phyloP scores from a whole-genome alignment of 139 green algal genomes.

The Tetradesmus obliquus region DNA sequence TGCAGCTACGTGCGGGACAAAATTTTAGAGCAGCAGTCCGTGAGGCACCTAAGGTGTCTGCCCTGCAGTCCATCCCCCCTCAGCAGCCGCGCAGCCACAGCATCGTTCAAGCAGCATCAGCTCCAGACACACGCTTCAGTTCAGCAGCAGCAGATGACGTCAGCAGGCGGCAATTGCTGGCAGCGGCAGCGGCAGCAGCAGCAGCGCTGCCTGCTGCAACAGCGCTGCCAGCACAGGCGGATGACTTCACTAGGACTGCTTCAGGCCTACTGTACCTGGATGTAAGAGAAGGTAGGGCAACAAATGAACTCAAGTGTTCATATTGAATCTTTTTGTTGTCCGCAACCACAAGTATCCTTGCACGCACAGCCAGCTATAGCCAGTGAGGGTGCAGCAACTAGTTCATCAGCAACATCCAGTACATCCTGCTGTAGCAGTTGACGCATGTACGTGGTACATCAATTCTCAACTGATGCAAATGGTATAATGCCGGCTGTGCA shows the following conservation, averaged over 20 bases:
- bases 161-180: not conserved
- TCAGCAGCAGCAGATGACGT: not conserved
- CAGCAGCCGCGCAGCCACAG: not conserved
- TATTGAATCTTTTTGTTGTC: too few species aligned
- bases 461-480: too few species aligned
- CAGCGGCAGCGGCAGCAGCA: not conserved
- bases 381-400: too few species aligned
- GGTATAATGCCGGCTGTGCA: too few species aligned
- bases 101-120: not conserved
- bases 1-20: not conserved
- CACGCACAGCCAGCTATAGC: too few species aligned
- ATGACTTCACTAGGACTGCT: slow-evolving; percentile 52
- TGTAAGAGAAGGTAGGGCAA: slow-evolving; percentile 21
- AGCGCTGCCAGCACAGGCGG: not conserved
- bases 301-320: not conserved
- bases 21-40: not conserved
- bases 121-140: not conserved
- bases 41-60: not conserved
- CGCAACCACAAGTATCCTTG: too few species aligned
- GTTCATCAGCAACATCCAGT: too few species aligned
- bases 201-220: not conserved
- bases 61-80: not conserved
- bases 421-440: too few species aligned
- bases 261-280: slow-evolving; percentile 50
- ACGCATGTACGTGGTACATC: too few species aligned